Evolutionary conservation across 768 basidiomycete species (phyloP), one percentile per base, ranked within the genome.

Genomic region (Pleurotus tuber-regium): DNA sequence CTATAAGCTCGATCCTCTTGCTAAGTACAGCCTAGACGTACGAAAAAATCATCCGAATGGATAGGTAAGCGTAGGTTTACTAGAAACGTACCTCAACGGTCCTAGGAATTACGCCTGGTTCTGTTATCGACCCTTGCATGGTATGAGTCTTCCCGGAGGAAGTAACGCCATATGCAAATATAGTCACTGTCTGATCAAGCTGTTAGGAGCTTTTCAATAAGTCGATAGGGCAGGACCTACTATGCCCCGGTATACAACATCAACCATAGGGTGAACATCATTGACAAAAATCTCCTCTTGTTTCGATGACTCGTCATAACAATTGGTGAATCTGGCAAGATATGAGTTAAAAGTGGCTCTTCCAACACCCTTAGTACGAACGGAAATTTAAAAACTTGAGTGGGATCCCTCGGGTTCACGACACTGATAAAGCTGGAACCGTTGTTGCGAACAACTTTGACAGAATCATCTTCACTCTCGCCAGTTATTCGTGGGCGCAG

Each of bases 101-200:
- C 23, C 89, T 78, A 19, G 90, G 90, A 57, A 94, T 94, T 50
- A 95, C 85, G 1, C 92, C 92, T n/a, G 88, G 89, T 26, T 89
- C 76, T 1, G 73, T 42, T 30, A 68, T 76, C 5, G 76, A 83
- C 30, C 92, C 92, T 69, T 94, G 92, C 89, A 96, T 95, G 0
- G 93, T 96, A 65, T 92, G 83, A 0, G 92, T 95, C 73, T 93
- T 94, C 14, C 92, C 92, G 4, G 88, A 91, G 1, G 89, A 92
- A 8, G 91, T 94, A 10, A 93, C 91, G 5, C 92, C 92, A 66
- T 94, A 94, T 1, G 90, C 89, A 57, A 94, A 93, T 12, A 94
- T 83, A 8, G 91, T 93, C 3, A 91, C 84, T 0, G 87, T 92
- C 88, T 91, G 50, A 18, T 25, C 9, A 23, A 31, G 50, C 12